Evolutionary conservation across 108 stramenopile genomes (phyloP), one percentile per base, ranked within the genome.

Genomic region (Cyclotella kingstonii): DNA sequence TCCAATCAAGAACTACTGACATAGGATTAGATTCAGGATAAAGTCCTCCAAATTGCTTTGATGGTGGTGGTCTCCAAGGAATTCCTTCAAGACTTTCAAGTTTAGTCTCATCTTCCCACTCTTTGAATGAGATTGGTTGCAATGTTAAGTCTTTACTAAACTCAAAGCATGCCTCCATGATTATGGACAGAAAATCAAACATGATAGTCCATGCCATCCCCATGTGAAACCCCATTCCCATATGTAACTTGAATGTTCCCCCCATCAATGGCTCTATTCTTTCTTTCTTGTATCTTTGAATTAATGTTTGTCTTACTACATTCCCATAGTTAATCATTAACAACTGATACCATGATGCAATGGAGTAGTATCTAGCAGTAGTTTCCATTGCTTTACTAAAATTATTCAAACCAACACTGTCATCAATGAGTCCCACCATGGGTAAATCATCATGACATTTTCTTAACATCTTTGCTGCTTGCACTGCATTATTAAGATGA

Each of bases 401-500:
- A 26, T 41, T 41, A 15, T 56, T 23, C 55, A 40, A 28, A 26
- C 55, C 55, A 27, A 56, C 40, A 27, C 41, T 40, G 14, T 56
- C 55, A 31, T 56, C 55, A 11, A 56, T 41, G 9, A 56, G 29
- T 42, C 55, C 55, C 7, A 56, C 55, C 26, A 56, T 7, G 14
- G 55, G 55, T 39, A 56, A 41, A 31, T 56, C 40, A 12, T 56
- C 55, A 42, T 56, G 39, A 14, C 55, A 56, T 27, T 12, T n/a
- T 56, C 29, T 23, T 26, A 56, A 18, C 3, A 28, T 1, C 41
- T 44, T 78, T 52, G 22, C 81, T 66, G 29, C 58, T 34, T 31
- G 79, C 72, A 42, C 81, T 65, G 81, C 84, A 86, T 70, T 83
- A 76, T 30, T 53, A 48, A 54, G 19, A 42, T 56, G 55, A 25